A percentile compares a stretch with the other conserved stretches of the same genome.
Evolutionary conservation across 148 eudicot species (phyloP).

Genomic region (Polygonum aviculare): DNA sequence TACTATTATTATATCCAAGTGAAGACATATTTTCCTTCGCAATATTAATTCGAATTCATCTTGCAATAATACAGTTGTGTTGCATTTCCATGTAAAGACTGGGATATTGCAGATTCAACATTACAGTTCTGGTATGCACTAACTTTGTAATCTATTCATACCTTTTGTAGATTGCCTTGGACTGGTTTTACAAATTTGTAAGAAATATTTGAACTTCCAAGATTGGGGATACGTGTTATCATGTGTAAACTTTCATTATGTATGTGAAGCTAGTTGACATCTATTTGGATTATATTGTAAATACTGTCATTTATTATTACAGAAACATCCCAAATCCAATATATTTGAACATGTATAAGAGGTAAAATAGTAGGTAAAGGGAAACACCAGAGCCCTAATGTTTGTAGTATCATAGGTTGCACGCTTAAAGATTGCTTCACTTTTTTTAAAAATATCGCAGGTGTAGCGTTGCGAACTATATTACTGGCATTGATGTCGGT

Average conservation of each 20-base stretch:
- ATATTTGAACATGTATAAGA: not conserved
- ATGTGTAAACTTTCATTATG: not conserved
- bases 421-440: not conserved
- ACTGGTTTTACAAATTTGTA: not conserved
- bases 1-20: too few species aligned
- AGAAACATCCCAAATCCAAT: not conserved
- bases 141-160: not conserved
- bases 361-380: not conserved
- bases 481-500: conserved; percentile 48
- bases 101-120: conserved; percentile 96
- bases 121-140: conserved; percentile 79
- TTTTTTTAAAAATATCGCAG: conserved; percentile 29
- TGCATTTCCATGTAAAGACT: conserved; percentile 74
- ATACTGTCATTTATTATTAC: not conserved
- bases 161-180: not conserved
- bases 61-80: conserved; percentile 64
- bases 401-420: not conserved
- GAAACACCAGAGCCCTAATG: not conserved
- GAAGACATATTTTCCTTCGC: not conserved
- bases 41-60: conserved; percentile 6
- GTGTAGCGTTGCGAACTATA: conserved; percentile 71
- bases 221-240: not conserved
- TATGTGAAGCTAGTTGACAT: not conserved
- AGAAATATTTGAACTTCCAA: not conserved
- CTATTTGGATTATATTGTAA: not conserved